These are phyloP conservation scores for Acanthamoeba triangularis DNA, from an alignment of 208 protist species.

Conservation along the genomic window DNA sequence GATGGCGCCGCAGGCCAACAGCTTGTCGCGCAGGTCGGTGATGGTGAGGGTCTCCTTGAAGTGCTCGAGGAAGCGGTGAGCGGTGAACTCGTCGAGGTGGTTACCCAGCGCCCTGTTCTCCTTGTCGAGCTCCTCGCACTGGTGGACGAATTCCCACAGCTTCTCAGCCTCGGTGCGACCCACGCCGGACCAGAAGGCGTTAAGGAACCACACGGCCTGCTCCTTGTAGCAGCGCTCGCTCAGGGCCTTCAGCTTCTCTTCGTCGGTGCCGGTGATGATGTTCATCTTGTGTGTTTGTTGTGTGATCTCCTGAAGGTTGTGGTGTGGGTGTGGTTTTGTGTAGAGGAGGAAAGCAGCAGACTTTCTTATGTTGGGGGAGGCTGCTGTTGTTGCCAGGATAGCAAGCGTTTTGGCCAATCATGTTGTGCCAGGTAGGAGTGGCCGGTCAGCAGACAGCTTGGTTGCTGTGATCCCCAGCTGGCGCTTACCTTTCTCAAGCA, in stretches of 20 bases:
- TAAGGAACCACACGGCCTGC: conserved; percentile 81
- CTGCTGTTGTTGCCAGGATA: background rate
- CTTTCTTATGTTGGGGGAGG: background rate
- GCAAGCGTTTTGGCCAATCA: too few species aligned
- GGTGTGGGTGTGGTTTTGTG: background rate
- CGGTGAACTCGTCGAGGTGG: conserved; percentile 71
- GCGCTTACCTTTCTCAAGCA: too few species aligned
- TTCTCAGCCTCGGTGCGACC: conserved; percentile 45
- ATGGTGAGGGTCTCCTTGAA: conserved; percentile 77
- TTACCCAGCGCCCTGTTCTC: conserved; percentile 40
- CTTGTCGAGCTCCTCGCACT: conserved; percentile 48
- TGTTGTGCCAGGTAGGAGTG: too few species aligned
- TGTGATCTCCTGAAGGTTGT: background rate
- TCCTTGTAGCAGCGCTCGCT: conserved; percentile 54
- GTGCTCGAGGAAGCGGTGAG: conserved; percentile 77
- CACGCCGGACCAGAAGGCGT: conserved; percentile 72
- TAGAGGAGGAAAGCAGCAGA: background rate
- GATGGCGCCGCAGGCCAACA: conserved; percentile 55
- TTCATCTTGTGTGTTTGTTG: conserved; percentile 6
- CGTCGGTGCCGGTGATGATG: background rate
- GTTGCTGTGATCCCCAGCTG: too few species aligned
- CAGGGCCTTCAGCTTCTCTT: conserved; percentile 49
- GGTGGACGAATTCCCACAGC: conserved; percentile 65
- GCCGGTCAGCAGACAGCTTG: too few species aligned
- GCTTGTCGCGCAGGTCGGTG: conserved; percentile 75